Conservation (phyloP, 2,329 filamentous ascomycete genomes). For the Microdochium nivale region DNA sequence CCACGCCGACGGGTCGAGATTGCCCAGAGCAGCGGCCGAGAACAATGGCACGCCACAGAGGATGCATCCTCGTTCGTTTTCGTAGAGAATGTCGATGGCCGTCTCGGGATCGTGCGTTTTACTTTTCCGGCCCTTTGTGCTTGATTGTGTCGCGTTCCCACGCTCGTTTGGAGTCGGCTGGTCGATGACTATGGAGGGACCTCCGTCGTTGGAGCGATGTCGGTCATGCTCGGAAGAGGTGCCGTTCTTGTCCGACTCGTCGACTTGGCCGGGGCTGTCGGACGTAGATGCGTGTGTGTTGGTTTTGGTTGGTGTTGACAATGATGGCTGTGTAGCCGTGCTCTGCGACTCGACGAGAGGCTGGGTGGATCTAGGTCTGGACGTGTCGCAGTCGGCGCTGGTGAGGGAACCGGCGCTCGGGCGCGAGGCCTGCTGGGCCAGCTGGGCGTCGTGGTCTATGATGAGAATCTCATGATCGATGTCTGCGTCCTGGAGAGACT, state of each 20-base stretch:
- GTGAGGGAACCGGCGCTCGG: neutral
- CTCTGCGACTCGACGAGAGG: neutral
- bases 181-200: constrained; percentile 11
- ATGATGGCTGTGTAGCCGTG: neutral
- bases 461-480: constrained; percentile 66
- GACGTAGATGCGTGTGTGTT: neutral
- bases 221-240: neutral
- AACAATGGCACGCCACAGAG: constrained; percentile 87
- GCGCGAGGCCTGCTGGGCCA: neutral
- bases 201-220: neutral
- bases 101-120: constrained; percentile 23
- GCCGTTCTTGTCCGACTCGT: neutral
- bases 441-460: constrained; percentile 38
- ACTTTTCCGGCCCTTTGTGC: constrained; percentile 2
- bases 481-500: constrained; percentile 47
- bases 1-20: constrained; percentile 81
- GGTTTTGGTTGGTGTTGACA: neutral
- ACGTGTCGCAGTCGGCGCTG: neutral
- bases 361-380: neutral
- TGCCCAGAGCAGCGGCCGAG: constrained; percentile 74
- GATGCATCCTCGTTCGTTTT: constrained; percentile 89
- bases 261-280: neutral
- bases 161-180: constrained; percentile 9
- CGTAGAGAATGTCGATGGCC: constrained; percentile 82
- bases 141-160: constrained; percentile 7